A percentile compares a stretch with the other conserved stretches of the same genome.
phyloP scores from a whole-genome alignment of 1,284 basidiomycete genomes.

The Wolfiporia cocos region DNA sequence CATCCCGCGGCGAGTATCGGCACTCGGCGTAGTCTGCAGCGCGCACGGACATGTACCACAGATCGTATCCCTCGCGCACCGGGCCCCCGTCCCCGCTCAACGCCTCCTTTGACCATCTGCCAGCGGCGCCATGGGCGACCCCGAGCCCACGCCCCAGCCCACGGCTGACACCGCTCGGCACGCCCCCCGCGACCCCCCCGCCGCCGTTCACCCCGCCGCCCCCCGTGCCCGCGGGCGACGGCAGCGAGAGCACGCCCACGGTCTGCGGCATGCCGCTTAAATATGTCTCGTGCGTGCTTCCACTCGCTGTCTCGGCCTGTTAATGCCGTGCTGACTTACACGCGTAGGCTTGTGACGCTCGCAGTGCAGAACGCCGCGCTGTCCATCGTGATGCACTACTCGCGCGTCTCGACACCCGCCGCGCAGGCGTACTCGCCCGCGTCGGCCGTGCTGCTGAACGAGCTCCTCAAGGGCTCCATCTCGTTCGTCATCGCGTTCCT shows the following conservation, averaged over 20 bases:
- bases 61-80: constrained; percentile 34
- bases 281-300: constrained; percentile 52
- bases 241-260: constrained; percentile 27
- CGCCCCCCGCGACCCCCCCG: constrained; percentile 24
- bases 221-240: constrained; percentile 6
- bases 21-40: constrained; percentile 23
- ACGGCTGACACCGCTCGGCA: constrained; percentile 30
- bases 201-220: constrained; percentile 16
- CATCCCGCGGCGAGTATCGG: constrained; percentile 24
- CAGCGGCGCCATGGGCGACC: too few species aligned
- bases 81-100: constrained; percentile 29
- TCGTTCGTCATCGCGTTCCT: constrained; percentile 72
- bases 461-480: constrained; percentile 89
- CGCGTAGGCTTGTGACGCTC: constrained; percentile 79
- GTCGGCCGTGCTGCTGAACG: constrained; percentile 89
- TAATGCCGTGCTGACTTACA: background rate
- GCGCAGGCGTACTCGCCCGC: constrained; percentile 85
- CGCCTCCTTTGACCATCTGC: constrained; percentile 17
- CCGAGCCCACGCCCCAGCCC: constrained; percentile 26
- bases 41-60: constrained; percentile 34
- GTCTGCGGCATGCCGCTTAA: constrained; percentile 55
- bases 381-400: constrained; percentile 96
- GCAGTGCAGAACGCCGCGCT: constrained; percentile 95
- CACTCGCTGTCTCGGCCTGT: background rate
- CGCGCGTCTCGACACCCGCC: constrained; percentile 77